These are phyloP conservation scores for Spinacia oleracea DNA, from an alignment of 179 eudicot genomes.

Conservation along the genomic window DNA sequence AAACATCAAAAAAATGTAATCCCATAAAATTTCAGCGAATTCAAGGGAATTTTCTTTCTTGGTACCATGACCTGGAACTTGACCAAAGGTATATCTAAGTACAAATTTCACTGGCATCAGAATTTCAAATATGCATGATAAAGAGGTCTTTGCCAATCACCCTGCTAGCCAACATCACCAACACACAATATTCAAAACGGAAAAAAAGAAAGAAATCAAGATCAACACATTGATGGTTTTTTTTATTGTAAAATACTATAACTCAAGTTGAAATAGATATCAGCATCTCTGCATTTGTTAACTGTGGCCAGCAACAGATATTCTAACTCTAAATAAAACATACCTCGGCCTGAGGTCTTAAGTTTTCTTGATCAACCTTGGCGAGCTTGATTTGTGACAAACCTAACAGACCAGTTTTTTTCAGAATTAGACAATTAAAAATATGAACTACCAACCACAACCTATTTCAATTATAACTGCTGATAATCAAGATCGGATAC, in stretches of 20 bases:
- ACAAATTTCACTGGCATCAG: neutral
- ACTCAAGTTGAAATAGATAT: neutral
- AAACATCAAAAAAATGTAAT: neutral
- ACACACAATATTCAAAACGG: neutral
- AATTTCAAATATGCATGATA: neutral
- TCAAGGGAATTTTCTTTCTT: neutral
- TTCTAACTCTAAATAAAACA: neutral
- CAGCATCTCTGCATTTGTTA: neutral
- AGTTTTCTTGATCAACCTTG: conserved; percentile 37
- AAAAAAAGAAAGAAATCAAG: neutral
- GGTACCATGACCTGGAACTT: neutral
- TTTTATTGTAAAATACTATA: neutral
- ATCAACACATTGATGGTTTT: neutral
- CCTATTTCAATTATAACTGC: neutral
- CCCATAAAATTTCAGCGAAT: neutral
- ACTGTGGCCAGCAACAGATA: neutral
- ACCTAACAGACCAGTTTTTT: conserved; percentile 39
- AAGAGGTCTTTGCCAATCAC: neutral
- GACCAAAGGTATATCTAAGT: neutral
- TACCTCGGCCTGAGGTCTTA: conserved; percentile 40
- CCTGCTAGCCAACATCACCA: neutral
- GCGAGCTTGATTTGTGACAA: conserved; percentile 31
- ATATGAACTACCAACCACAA: neutral
- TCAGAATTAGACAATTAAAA: conserved; percentile 17
- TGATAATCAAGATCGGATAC: neutral